Evolutionary conservation across 2,329 filamentous ascomycete species (phyloP).

Genomic region (Alternaria postmessia): DNA sequence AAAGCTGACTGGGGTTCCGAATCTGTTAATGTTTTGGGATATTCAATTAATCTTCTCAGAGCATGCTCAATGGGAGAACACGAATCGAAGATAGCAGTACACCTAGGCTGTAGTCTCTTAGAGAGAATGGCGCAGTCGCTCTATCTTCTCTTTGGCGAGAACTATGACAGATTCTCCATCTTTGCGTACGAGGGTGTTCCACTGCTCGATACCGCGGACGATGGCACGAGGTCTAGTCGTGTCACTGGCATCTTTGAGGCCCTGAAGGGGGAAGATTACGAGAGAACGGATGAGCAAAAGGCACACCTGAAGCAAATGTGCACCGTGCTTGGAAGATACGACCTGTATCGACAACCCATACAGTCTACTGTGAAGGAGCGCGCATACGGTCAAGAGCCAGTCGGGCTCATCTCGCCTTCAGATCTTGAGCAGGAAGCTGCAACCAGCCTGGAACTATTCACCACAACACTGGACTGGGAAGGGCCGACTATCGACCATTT

Average conservation of each 20-base stretch:
- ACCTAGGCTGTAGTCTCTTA: not conserved
- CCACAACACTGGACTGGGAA: not conserved
- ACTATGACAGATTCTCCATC: not conserved
- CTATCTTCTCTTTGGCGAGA: not conserved
- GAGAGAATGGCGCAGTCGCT: conserved; percentile 1
- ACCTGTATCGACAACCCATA: not conserved
- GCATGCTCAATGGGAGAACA: not conserved
- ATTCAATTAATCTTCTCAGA: not conserved
- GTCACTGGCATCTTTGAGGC: not conserved
- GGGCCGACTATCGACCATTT: not conserved
- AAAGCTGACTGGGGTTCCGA: not conserved
- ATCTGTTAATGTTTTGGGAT: not conserved
- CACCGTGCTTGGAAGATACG: not conserved
- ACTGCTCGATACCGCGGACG: not conserved
- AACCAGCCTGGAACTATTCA: not conserved
- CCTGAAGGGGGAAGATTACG: not conserved
- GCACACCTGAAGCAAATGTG: not conserved
- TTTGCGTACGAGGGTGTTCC: not conserved
- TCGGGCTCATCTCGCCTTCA: not conserved
- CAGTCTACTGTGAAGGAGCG: not conserved
- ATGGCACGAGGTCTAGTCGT: not conserved
- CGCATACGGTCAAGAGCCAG: not conserved
- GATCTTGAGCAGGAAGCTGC: not conserved
- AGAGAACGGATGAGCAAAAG: not conserved
- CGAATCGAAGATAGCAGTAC: not conserved